Conservation (phyloP, 2,329 filamentous ascomycete species). For the Huntiella decipiens region DNA sequence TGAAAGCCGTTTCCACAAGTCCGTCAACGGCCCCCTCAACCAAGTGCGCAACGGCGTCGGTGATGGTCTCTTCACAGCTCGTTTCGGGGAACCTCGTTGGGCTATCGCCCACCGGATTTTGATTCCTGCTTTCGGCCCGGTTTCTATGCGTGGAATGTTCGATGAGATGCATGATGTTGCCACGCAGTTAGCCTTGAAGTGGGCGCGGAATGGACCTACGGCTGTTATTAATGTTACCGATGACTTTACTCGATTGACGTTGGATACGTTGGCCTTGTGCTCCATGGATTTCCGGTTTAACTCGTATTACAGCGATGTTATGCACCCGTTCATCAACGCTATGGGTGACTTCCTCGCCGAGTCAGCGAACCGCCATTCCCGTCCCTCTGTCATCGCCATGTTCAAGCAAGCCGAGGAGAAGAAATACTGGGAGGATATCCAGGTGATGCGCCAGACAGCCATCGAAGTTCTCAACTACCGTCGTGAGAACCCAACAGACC, state of each 20-base stretch:
- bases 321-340: constrained; percentile 51
- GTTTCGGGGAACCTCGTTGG: constrained; percentile 40
- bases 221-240: constrained; percentile 40
- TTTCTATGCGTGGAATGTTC: constrained; percentile 50
- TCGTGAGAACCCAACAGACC: constrained; percentile 32
- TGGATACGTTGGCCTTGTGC: constrained; percentile 54
- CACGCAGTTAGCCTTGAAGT: constrained; percentile 46
- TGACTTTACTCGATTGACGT: constrained; percentile 53
- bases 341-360: constrained; percentile 47
- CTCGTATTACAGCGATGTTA: constrained; percentile 47
- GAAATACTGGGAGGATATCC: constrained; percentile 35
- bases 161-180: constrained; percentile 50
- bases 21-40: constrained; percentile 27
- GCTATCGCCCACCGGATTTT: constrained; percentile 46
- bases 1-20: constrained; percentile 46
- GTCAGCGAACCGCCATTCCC: constrained; percentile 29
- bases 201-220: constrained; percentile 42
- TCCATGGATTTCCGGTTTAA: constrained; percentile 59
- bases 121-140: constrained; percentile 50
- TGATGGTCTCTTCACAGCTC: constrained; percentile 48
- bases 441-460: constrained; percentile 33
- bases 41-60: constrained; percentile 40
- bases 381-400: constrained; percentile 25
- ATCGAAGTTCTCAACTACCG: constrained; percentile 41
- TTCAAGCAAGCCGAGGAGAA: constrained; percentile 29